Evolutionary conservation across 768 basidiomycete genomes (phyloP), one percentile per base, ranked within the genome.

Genomic region (Pisolithus albus): DNA sequence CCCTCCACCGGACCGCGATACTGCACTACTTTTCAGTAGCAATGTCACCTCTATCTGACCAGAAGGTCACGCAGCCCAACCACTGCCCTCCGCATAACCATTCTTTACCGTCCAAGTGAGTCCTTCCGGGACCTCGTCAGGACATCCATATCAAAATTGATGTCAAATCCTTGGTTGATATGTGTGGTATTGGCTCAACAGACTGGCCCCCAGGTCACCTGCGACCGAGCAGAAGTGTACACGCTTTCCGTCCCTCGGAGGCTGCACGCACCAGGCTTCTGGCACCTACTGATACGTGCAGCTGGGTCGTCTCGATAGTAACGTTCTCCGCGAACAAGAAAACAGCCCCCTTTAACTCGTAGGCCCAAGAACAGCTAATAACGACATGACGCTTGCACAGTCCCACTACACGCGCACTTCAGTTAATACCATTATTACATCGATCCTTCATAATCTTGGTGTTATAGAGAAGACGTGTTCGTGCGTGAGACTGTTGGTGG

Each of bases 121-220:
- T 15, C 46, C 32, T 2, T 47, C 52, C 36, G 54, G 51, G 21
- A 53, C 73, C 26, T 75, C 77, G 32, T 69, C 80, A 19, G 77
- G 78, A 18, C 83, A 61, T 83, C 26, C 82, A 81, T 30, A 61
- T 86, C 24, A 81, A 83, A 44, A 69, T 83, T 30, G 75, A 82
- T 39, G 79, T 77, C 57, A 70, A 76, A 46, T 68, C 80, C 50
- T 76, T 80, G 18, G 62, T 63, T 23, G 63, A 80, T 59, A 71
- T 75, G 4, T 65, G 80, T 42, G 66, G 74, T n/a, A 77, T 81
- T 44, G 59, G 67, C 28, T 54, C 72, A 36, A 32, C 54, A 42
- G 30, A 53, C 58, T 13, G 41, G 40, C 34, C 48, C 21, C 36
- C 52, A 49, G 16, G 26, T 45, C 15, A 57, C 24, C 51, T 81